Conservation (phyloP, 192 early-diverging fungal species). For the Podila epigama region DNA sequence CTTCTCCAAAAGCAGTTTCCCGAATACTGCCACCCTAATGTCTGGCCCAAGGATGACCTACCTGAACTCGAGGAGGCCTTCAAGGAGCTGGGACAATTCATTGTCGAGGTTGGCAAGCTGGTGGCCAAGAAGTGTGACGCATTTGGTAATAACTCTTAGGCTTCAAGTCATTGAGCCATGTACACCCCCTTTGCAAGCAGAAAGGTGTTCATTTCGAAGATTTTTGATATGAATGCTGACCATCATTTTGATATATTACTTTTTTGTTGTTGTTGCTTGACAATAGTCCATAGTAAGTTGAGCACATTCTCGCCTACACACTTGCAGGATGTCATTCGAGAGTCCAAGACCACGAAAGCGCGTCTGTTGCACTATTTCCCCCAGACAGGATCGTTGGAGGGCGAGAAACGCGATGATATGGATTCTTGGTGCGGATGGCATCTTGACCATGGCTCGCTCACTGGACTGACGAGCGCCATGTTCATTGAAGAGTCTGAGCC, state of each 20-base stretch:
- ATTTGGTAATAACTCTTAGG: conserved; percentile 40
- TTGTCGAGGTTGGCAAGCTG: conserved; percentile 61
- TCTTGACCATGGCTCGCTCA: conserved; percentile 69
- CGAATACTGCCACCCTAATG: conserved; percentile 60
- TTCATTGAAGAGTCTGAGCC: conserved; percentile 58
- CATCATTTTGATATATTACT: too few relatives aligned
- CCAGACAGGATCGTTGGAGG: conserved; percentile 19
- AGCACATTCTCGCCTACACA: conserved; percentile 53
- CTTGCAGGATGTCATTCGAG: conserved; percentile 58
- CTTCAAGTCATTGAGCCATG: too few relatives aligned
- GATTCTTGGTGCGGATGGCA: conserved; percentile 79
- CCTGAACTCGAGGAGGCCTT: conserved; percentile 63
- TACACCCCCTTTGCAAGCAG: too few relatives aligned
- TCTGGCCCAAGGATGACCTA: conserved; percentile 64
- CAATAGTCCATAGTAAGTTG: conserved; percentile 38
- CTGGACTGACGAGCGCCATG: conserved; percentile 70
- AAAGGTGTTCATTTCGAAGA: too few relatives aligned
- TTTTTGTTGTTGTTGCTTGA: background rate
- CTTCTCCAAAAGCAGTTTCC: conserved; percentile 56
- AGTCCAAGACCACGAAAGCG: conserved; percentile 65
- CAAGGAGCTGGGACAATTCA: conserved; percentile 63
- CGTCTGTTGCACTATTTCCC: conserved; percentile 76
- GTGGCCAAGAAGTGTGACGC: conserved; percentile 66
- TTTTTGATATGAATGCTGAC: too few relatives aligned
- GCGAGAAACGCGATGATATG: conserved; percentile 44